Conservation (phyloP, 192 early-diverging fungal species). For the Fimicolochytrium jonesii region DNA sequence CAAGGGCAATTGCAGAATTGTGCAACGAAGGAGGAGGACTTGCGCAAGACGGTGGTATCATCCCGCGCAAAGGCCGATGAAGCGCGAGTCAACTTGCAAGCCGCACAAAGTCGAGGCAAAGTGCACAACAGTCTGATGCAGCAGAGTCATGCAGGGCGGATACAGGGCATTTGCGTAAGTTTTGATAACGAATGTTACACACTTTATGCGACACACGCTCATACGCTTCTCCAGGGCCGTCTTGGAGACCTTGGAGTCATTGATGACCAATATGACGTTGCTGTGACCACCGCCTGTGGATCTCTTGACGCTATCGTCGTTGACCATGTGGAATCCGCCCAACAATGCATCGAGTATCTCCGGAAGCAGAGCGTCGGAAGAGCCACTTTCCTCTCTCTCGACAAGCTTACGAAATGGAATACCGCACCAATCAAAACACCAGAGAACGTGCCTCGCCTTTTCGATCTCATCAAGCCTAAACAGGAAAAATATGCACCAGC, state of each 20-base stretch:
- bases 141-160: conserved; percentile 66
- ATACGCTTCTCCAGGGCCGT: conserved; percentile 64
- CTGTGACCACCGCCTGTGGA: conserved; percentile 85
- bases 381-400: conserved; percentile 76
- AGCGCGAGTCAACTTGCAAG: conserved; percentile 55
- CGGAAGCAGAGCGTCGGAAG: conserved; percentile 81
- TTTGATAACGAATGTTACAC: too few species aligned
- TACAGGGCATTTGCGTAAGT: conserved; percentile 70
- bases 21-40: neutral
- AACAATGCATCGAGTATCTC: conserved; percentile 86
- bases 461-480: conserved; percentile 81
- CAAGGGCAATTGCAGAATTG: neutral
- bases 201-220: too few species aligned
- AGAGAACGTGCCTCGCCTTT: conserved; percentile 78
- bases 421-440: conserved; percentile 54
- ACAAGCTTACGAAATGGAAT: conserved; percentile 58
- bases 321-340: conserved; percentile 78
- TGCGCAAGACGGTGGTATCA: neutral
- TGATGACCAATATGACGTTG: conserved; percentile 90
- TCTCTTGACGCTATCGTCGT: conserved; percentile 87
- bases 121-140: conserved; percentile 66
- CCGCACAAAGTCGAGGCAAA: conserved; percentile 62
- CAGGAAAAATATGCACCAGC: conserved; percentile 70
- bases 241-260: conserved; percentile 96
- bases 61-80: conserved; percentile 57